These are phyloP conservation scores for Trypanosoma theileri DNA, from an alignment of 208 protist species.

Conservation along the genomic window DNA sequence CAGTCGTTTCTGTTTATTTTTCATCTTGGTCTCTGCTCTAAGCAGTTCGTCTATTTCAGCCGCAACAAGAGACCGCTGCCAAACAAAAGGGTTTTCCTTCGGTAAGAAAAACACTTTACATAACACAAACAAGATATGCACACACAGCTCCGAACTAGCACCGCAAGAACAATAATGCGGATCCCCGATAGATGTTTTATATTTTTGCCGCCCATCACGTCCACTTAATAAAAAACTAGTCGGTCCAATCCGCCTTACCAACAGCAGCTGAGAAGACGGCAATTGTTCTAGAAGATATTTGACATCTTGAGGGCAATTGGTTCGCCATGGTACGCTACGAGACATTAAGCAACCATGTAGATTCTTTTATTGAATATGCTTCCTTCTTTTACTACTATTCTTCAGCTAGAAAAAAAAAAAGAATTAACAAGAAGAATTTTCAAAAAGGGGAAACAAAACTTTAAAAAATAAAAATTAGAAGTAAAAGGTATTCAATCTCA, in stretches of 20 bases:
- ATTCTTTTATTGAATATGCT: not conserved
- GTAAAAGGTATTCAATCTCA: not conserved
- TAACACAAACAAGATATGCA: conserved; percentile 70
- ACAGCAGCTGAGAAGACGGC: conserved; percentile 25
- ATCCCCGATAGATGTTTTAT: conserved; percentile 48
- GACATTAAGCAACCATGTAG: conserved; percentile 27
- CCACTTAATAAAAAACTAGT: conserved; percentile 41
- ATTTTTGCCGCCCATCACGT: conserved; percentile 23
- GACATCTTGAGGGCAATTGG: conserved; percentile 16
- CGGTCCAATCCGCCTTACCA: conserved; percentile 32
- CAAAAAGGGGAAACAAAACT: too few species aligned
- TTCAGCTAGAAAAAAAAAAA: not conserved
- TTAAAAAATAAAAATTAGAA: not conserved
- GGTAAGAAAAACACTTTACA: conserved; percentile 43
- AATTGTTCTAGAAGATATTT: conserved; percentile 21
- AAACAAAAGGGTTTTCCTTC: conserved; percentile 48
- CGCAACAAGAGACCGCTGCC: conserved; percentile 64
- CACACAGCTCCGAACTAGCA: conserved; percentile 44
- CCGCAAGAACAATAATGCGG: conserved; percentile 64
- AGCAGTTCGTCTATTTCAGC: conserved; percentile 58
- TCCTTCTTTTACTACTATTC: not conserved
- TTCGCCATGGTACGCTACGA: conserved; percentile 27
- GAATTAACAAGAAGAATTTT: conserved; percentile 1
- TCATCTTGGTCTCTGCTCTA: conserved; percentile 9
- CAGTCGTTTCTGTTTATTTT: conserved; percentile 19